These are phyloP conservation scores for Neoconidiobolus thromboides DNA, from an alignment of 371 early-diverging fungal species.

Conservation along the genomic window DNA sequence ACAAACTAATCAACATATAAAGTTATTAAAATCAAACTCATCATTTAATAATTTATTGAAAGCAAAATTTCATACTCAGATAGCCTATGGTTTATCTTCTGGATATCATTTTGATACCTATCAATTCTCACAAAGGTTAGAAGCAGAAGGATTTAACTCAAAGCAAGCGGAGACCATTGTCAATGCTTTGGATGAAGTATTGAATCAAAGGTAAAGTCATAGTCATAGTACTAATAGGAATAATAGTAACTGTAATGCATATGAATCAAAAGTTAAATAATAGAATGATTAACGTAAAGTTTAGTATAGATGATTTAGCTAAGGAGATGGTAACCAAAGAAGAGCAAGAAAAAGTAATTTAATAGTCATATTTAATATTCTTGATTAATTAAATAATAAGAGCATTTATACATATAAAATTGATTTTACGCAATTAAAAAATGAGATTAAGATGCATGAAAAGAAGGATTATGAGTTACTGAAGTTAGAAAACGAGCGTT, in stretches of 20 bases:
- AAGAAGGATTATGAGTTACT: slow-evolving; percentile 77
- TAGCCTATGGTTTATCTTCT: too few relatives aligned
- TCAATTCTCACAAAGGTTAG: slow-evolving; percentile 50
- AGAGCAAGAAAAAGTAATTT: slow-evolving; percentile 12
- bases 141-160: slow-evolving; percentile 46
- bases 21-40: too few relatives aligned
- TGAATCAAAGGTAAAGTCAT: slow-evolving; percentile 42
- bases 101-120: slow-evolving; percentile 47
- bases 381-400: slow-evolving; percentile 13
- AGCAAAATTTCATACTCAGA: too few relatives aligned
- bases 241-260: neutral
- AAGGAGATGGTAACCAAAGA: slow-evolving; percentile 9
- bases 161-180: slow-evolving; percentile 70
- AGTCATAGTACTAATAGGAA: neutral
- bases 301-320: slow-evolving; percentile 5
- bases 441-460: slow-evolving; percentile 71
- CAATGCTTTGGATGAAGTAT: slow-evolving; percentile 43
- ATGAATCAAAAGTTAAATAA: too few relatives aligned
- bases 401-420: slow-evolving; percentile 73
- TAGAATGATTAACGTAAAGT: too few relatives aligned
- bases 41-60: too few relatives aligned
- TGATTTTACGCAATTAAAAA: slow-evolving; percentile 74
- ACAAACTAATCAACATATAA: too few relatives aligned
- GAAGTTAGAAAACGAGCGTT: slow-evolving; percentile 62
- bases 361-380: neutral